These are phyloP conservation scores for Penstemon newberryi DNA, from an alignment of 257 asterid genomes.

Conservation along the genomic window DNA sequence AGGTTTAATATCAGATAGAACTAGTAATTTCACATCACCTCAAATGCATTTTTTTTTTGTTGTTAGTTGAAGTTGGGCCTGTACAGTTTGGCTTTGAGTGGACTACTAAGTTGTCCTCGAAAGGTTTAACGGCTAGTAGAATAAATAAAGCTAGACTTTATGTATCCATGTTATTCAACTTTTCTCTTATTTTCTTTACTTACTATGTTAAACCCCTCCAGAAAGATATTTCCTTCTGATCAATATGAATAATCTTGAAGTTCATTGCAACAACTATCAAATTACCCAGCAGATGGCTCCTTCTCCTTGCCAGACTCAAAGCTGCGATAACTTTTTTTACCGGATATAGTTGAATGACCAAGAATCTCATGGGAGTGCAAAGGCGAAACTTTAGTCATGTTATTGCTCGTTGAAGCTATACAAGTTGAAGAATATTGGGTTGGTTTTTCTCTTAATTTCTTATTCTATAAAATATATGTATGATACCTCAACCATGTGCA, in stretches of 20 bases:
- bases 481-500: slow-evolving; percentile 18
- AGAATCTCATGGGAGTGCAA: slow-evolving; percentile 50
- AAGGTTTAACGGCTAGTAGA: not conserved
- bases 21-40: not conserved
- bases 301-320: slow-evolving; percentile 48
- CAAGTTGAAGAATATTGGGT: slow-evolving; percentile 97
- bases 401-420: slow-evolving; percentile 73
- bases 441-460: slow-evolving; percentile 43
- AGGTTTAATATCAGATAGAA: not conserved
- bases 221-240: slow-evolving; percentile 68
- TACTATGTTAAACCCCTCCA: slow-evolving; percentile 29
- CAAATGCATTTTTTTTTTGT: slow-evolving; percentile 4
- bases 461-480: slow-evolving; percentile 6
- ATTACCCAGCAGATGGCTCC: slow-evolving; percentile 42
- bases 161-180: slow-evolving; percentile 15
- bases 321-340: slow-evolving; percentile 64
- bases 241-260: slow-evolving; percentile 72
- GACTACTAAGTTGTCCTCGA: slow-evolving; percentile 1
- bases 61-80: slow-evolving; percentile 14
- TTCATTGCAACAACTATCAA: slow-evolving; percentile 70
- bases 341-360: slow-evolving; percentile 70
- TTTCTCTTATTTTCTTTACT: slow-evolving; percentile 16
- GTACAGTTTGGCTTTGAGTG: not conserved
- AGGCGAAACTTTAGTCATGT: slow-evolving; percentile 73
- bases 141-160: slow-evolving; percentile 7